Evolutionary conservation across 2,329 filamentous ascomycete species (phyloP).

Genomic region (Tolypocladium endophyticum): DNA sequence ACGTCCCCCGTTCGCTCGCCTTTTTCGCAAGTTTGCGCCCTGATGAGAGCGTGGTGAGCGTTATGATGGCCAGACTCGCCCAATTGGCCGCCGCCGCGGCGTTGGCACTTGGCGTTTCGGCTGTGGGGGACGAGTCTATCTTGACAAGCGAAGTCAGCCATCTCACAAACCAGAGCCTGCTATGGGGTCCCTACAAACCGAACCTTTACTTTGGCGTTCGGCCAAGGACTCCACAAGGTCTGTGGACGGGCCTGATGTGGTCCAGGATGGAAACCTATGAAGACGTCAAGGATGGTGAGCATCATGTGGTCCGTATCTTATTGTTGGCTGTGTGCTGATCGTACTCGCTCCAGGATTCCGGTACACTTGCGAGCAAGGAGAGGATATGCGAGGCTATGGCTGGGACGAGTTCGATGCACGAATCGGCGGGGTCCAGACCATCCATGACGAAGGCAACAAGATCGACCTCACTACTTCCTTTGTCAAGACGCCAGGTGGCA

Average conservation of each 20-base stretch:
- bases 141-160: constrained; percentile 39
- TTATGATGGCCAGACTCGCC: constrained; percentile 21
- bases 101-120: constrained; percentile 13
- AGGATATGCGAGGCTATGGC: constrained; percentile 88
- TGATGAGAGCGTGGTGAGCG: background rate
- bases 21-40: background rate
- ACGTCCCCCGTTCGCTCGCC: background rate
- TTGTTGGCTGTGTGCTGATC: background rate
- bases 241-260: constrained; percentile 83
- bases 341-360: constrained; percentile 53
- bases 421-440: constrained; percentile 76
- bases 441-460: constrained; percentile 80
- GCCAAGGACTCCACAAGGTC: constrained; percentile 68
- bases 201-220: constrained; percentile 91
- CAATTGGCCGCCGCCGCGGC: constrained; percentile 19
- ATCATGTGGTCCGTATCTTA: background rate
- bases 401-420: constrained; percentile 96
- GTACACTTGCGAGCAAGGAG: constrained; percentile 92
- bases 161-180: constrained; percentile 67
- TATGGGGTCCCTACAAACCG: constrained; percentile 93
- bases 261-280: constrained; percentile 69
- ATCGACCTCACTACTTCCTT: constrained; percentile 90
- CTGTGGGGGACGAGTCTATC: constrained; percentile 22
- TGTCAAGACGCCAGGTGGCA: constrained; percentile 80
- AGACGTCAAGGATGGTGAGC: constrained; percentile 62